Evolutionary conservation across 306 rosid genomes (phyloP).

Genomic region (Cucurbita ficifolia): DNA sequence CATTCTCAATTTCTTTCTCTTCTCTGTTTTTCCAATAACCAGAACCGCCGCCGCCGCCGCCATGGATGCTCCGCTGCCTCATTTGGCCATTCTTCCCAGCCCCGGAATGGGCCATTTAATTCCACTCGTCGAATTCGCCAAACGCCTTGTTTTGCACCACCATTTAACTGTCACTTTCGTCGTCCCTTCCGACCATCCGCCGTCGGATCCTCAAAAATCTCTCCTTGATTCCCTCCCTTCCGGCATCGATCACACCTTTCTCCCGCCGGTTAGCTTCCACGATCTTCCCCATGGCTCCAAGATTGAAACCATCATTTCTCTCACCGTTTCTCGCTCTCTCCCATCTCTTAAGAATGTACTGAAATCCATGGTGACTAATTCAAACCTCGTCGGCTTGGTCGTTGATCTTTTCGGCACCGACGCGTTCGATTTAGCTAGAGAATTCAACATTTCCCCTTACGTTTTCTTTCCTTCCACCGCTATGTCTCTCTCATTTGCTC

Average conservation of each 20-base stretch:
- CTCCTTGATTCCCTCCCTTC: constrained; percentile 28
- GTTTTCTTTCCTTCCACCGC: constrained; percentile 40
- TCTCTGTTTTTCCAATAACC: background rate
- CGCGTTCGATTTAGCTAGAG: constrained; percentile 32
- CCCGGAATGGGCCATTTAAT: constrained; percentile 89
- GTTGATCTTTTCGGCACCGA: constrained; percentile 59
- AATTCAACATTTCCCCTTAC: constrained; percentile 23
- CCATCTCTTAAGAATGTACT: background rate
- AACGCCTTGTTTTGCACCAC: constrained; percentile 26
- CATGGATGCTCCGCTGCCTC: constrained; percentile 30
- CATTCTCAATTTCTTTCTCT: background rate
- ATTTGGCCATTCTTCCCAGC: constrained; percentile 36
- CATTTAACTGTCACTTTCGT: constrained; percentile 27
- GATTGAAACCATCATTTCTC: constrained; percentile 25
- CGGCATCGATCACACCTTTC: constrained; percentile 17
- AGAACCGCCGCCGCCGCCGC: background rate
- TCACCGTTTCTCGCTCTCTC: constrained; percentile 27
- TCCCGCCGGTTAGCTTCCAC: constrained; percentile 25
- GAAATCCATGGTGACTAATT: background rate
- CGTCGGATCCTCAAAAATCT: constrained; percentile 33
- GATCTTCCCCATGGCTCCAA: constrained; percentile 17
- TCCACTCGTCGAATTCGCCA: constrained; percentile 57
- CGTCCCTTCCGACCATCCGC: constrained; percentile 40
- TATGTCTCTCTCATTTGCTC: constrained; percentile 22
- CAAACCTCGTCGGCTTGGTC: constrained; percentile 17